phyloP scores from a whole-genome alignment of 345 rosid genomes.

The Syzygium grande region DNA sequence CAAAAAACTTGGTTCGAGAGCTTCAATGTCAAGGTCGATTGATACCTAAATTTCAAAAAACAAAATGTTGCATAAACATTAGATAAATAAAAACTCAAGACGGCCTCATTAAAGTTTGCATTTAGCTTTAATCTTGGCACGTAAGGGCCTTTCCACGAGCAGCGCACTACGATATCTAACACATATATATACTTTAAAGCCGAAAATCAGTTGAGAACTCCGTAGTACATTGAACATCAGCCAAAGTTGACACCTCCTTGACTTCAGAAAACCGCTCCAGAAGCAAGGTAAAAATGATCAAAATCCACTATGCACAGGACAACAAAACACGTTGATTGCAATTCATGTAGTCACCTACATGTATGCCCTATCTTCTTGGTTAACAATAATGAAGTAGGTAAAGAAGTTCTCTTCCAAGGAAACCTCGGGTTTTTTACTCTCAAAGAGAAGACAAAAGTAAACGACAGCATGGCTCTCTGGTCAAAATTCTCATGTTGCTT shows the following conservation, averaged over 20 bases:
- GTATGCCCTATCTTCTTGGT: background rate
- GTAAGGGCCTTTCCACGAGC: background rate
- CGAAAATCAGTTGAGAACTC: background rate
- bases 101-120: background rate
- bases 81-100: background rate
- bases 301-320: background rate
- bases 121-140: background rate
- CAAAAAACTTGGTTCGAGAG: slow-evolving; percentile 29
- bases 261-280: background rate
- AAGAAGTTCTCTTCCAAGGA: background rate
- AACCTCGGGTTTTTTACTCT: background rate
- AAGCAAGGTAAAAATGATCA: background rate
- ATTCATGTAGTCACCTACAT: background rate
- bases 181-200: background rate
- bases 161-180: background rate
- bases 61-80: background rate
- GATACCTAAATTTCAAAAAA: slow-evolving; percentile 31
- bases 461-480: background rate
- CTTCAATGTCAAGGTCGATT: slow-evolving; percentile 55
- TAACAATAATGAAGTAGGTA: background rate
- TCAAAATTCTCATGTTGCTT: background rate
- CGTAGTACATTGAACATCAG: background rate
- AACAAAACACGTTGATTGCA: background rate
- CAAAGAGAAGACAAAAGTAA: background rate
- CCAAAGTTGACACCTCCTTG: background rate